A percentile compares a stretch with the other conserved stretches of the same genome.
Conservation (phyloP, 192 early-diverging fungal genomes). For the Coemansia sp. region DNA sequence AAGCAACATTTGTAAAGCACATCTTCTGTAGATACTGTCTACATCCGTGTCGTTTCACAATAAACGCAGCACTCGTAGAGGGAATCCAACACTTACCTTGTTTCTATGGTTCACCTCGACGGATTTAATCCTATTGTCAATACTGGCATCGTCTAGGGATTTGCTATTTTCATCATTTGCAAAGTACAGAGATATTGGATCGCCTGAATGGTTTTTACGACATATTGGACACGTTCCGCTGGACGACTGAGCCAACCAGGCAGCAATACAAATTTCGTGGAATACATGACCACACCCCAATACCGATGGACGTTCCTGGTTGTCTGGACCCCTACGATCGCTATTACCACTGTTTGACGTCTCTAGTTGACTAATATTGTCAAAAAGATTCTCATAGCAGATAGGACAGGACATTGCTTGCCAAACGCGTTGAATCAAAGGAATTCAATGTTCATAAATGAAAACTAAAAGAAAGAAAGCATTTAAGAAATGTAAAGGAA, state of each 20-base stretch:
- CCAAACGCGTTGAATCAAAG: too few species aligned
- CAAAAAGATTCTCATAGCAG: conserved; percentile 43
- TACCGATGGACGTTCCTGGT: conserved; percentile 28
- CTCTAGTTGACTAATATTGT: conserved; percentile 8
- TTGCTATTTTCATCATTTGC: neutral
- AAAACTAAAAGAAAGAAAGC: neutral
- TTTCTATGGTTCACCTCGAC: conserved; percentile 11
- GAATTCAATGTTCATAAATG: neutral
- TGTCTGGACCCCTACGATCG: conserved; percentile 3
- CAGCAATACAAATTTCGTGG: conserved; percentile 41
- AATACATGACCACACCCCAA: conserved; percentile 49
- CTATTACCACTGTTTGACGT: neutral
- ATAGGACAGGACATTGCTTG: conserved; percentile 46
- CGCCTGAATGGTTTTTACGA: conserved; percentile 22
- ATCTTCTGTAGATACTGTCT: neutral
- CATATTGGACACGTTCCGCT: conserved; percentile 44
- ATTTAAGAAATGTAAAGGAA: neutral
- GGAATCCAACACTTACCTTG: neutral
- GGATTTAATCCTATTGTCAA: neutral
- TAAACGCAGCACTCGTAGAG: neutral
- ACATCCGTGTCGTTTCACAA: neutral
- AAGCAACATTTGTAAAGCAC: neutral
- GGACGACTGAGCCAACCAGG: conserved; percentile 34
- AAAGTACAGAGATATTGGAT: conserved; percentile 38
- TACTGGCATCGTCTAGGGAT: neutral